Base-by-base conservation (phyloP, 371 early-diverging fungal genomes). In the Mortierella sp. region DNA sequence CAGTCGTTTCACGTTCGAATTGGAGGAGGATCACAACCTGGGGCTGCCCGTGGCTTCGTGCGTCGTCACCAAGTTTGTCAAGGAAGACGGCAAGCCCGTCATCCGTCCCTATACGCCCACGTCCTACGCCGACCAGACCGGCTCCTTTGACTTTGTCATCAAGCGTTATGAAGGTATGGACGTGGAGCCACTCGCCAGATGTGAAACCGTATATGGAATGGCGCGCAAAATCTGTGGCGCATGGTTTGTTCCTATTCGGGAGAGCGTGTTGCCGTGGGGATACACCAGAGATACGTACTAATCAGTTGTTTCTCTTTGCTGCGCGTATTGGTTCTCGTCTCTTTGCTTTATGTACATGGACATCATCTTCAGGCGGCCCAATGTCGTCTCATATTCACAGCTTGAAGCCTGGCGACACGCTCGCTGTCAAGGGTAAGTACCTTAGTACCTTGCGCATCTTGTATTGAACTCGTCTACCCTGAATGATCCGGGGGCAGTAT, bases 61-160 rank as follows among this genome's bases (percentile, higher is more conserved):
- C 71, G 83, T 97, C 39, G 83, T 95, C 42, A 90, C 93, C 30
- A 89, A 89, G 79, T 86, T 87, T 54, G 80, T 82, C 62, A 87
- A 87, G 54, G 83, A 83, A 47, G 89, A 91, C 53, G 91, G 89
- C 44, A 84, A 82, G 58, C 84, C 86, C 39, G 85, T 91, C 28
- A 89, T 95, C 56, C 92, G 97, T 54, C 94, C 96, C 19, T 97
- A 97, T 85, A 97, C 98, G 21, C 98, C 98, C 4, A 89, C 91
- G 39, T 88, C 90, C 21, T 81, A 87, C 26, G 86, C 87, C 63
- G 87, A 91, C 48, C 85, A 84, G 28, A 79, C 82, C 47, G 95
- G 94, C 8, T 82, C 90, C 73, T 92, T 98, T 82, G 96, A 96
- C 56, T 87, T 97, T 61, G 82, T 97, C 47, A 82, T 98, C 82